Conservation (phyloP, 2,329 filamentous ascomycete genomes). For the Diplodia sapinea region DNA sequence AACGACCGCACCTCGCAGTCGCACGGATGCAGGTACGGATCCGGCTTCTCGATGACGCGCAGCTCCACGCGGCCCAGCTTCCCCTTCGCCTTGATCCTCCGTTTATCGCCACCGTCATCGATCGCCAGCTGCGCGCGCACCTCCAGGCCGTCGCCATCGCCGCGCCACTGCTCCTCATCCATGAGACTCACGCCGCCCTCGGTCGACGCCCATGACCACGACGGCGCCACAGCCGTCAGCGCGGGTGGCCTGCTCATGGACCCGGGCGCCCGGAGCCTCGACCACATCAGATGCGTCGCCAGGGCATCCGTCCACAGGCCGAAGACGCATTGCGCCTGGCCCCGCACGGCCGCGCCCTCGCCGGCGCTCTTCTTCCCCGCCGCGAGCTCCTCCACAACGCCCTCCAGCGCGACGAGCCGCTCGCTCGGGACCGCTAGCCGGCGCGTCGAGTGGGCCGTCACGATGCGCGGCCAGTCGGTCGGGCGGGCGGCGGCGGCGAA, state of each 20-base stretch:
- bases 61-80: conserved; percentile 12
- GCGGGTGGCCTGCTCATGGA: not conserved
- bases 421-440: not conserved
- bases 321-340: not conserved
- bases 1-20: not conserved
- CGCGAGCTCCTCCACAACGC: not conserved
- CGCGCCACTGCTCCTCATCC: not conserved
- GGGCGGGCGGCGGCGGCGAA: not conserved
- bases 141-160: not conserved
- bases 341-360: too few species aligned
- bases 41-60: conserved; percentile 10
- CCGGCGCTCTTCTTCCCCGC: not conserved
- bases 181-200: not conserved
- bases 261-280: not conserved
- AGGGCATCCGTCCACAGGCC: conserved; percentile 4
- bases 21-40: conserved; percentile 12
- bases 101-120: not conserved
- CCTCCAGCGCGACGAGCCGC: not conserved
- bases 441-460: not conserved
- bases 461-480: not conserved
- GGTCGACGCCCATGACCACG: conserved; percentile 22
- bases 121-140: not conserved
- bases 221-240: not conserved
- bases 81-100: conserved; percentile 6
- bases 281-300: conserved; percentile 7